Base-by-base conservation (phyloP, 108 stramenopile species). In the Thalassiosira profunda region DNA sequence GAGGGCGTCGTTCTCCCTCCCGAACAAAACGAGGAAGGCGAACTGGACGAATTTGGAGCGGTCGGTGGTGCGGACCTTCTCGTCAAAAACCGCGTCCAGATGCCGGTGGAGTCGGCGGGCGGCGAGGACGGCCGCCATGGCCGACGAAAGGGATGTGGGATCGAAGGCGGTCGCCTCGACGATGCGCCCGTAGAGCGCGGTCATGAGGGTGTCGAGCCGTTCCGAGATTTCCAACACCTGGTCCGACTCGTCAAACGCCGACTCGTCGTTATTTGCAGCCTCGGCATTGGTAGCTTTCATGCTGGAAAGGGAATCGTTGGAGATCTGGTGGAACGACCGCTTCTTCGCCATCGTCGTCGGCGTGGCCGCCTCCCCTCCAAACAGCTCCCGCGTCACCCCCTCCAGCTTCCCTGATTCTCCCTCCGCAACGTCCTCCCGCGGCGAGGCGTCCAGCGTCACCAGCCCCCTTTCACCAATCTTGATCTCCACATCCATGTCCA, bases 401-500 rank as follows among this genome's bases (percentile, higher is more conserved):
- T 51, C 12, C 34, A 74, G 70, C 29, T 67, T 25, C 24, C 12
- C 73, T 14, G 63, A 44, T 9, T 73, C 74, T 1, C 11, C 33
- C 35, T 33, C 47, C 55, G 25, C 49, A 20, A 54, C 46, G 9
- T 82, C 51, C 15, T 77, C 64, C 1, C 58, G 54, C 14, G 47
- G 44, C 26, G 76, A 59, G 11, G 78, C 70, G 33, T 96, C 95
- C 18, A 97, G 74, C 36, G 59, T 61, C 7, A 89, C 97, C 28
- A 86, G 84, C 11, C 98, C 98, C 28, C 75, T 67, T 45, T 97
- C 87, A 44, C 80, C 70, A 47, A 99, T 98, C 60, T 92, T 90
- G 54, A 99, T 98, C 65, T 99, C 95, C 37, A 99, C 98, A 81
- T 99, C 98, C 47, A 99, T 94, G 75, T 98, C 97, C 54, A 99